Evolutionary conservation across 805 yeast genomes (phyloP), one percentile per base, ranked within the genome.

Genomic region (Wickerhamiella hasegawae): DNA sequence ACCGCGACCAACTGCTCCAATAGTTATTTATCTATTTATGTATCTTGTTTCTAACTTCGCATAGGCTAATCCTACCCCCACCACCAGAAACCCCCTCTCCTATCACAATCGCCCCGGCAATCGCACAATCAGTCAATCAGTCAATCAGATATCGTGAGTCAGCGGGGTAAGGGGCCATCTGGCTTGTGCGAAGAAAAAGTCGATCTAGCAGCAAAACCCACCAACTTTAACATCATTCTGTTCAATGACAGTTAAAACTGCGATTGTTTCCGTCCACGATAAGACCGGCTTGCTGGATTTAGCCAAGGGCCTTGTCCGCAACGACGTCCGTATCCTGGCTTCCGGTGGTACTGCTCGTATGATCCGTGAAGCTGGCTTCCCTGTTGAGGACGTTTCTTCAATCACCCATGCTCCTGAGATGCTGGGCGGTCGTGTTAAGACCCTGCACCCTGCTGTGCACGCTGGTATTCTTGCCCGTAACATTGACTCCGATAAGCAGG

Each of bases 401-500:
- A 83, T 90, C 57, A 90, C 98, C 25, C 94, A 90, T 54, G 97
- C 97, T 28, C 98, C 98, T 35, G 98, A 90, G 62, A 90, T 90
- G 94, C 69, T 90, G 48, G 94, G 96, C 44, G 98, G 98, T 45
- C 73, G 98, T 63, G 98, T 90, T 49, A 90, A 90, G 67, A 90
- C 98, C 40, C 68, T 90, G 51, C 98, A 90, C 58, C 98, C 98
- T 28, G 98, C 97, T 21, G 95, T 90, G 42, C 98, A 90, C 59
- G 98, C 94, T 51, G 63, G 65, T 54, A 90, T 90, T 52, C 70
- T 90, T 48, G 97, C 98, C 35, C 75, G 97, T 65, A 73, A 90
- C 63, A 69, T 83, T 57, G 93, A 80, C 49, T 66, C 79, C 44
- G 98, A 90, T 61, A 92, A 84, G 61, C 63, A 73, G 49, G 98